phyloP scores from a whole-genome alignment of 805 yeast genomes.

The Yamadazyma takamatsuzukensis region DNA sequence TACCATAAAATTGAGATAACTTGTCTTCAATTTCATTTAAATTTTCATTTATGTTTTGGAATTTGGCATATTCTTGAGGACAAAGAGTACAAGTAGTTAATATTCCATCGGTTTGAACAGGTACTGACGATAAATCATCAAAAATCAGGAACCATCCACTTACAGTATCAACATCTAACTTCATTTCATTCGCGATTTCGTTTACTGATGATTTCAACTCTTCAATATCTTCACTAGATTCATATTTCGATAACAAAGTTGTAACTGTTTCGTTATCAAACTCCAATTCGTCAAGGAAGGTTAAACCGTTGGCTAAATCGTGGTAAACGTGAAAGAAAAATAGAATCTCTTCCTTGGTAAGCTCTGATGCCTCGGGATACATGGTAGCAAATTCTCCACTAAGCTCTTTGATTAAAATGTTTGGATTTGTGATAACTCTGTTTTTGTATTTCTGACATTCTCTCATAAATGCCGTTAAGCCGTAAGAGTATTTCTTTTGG shows the following conservation, averaged over 20 bases:
- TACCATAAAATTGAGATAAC: constrained; percentile 9
- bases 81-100: constrained; percentile 23
- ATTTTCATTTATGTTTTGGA: constrained; percentile 8
- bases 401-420: constrained; percentile 18
- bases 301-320: constrained; percentile 23
- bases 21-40: constrained; percentile 9
- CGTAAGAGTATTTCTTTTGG: constrained; percentile 11
- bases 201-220: constrained; percentile 4
- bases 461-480: constrained; percentile 21
- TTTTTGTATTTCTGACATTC: constrained; percentile 18
- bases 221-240: constrained; percentile 13
- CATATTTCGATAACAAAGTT: constrained; percentile 16
- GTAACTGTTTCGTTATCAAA: constrained; percentile 23
- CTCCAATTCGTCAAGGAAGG: constrained; percentile 24
- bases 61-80: constrained; percentile 23
- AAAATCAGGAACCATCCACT: constrained; percentile 29
- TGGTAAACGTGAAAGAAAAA: constrained; percentile 24
- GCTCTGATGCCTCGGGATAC: constrained; percentile 18
- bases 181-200: constrained; percentile 12
- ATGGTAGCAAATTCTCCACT: constrained; percentile 16
- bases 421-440: constrained; percentile 14
- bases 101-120: constrained; percentile 18
- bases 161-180: constrained; percentile 14
- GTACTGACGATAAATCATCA: constrained; percentile 21
- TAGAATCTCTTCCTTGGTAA: constrained; percentile 24